phyloP scores from a whole-genome alignment of 768 basidiomycete genomes.

The Russula ochroleuca region DNA sequence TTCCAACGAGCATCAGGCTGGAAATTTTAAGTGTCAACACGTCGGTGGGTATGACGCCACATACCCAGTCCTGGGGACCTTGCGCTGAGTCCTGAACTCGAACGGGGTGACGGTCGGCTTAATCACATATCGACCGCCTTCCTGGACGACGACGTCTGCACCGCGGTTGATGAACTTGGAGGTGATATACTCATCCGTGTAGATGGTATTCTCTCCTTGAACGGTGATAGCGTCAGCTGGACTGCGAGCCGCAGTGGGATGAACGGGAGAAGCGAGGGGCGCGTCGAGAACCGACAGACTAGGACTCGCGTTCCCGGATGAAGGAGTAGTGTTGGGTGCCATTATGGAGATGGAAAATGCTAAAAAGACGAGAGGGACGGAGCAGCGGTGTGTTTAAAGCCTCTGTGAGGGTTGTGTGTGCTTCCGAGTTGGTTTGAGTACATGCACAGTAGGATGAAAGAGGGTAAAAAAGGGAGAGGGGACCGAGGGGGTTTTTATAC shows the following conservation, averaged over 20 bases:
- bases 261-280: constrained; percentile 65
- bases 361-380: constrained; percentile 48
- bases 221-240: constrained; percentile 67
- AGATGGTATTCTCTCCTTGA: constrained; percentile 74
- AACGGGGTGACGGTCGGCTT: constrained; percentile 75
- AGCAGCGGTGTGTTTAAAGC: constrained; percentile 75
- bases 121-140: constrained; percentile 71
- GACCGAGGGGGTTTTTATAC: constrained; percentile 11
- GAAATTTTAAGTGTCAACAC: constrained; percentile 9
- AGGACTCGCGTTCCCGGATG: constrained; percentile 50
- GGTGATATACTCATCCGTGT: constrained; percentile 79
- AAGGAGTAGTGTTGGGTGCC: constrained; percentile 47
- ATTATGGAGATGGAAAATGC: constrained; percentile 36
- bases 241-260: constrained; percentile 82
- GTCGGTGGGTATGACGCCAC: constrained; percentile 11
- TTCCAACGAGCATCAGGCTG: constrained; percentile 94
- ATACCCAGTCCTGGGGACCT: constrained; percentile 89
- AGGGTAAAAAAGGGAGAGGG: not conserved
- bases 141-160: constrained; percentile 56
- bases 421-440: constrained; percentile 93
- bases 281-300: constrained; percentile 69
- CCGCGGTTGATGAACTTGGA: constrained; percentile 79
- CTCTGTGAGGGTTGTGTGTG: constrained; percentile 84
- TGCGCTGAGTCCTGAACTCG: constrained; percentile 87
- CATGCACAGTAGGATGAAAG: constrained; percentile 53